Evolutionary conservation across 768 basidiomycete species (phyloP).

Genomic region (Kwoniella sp.): DNA sequence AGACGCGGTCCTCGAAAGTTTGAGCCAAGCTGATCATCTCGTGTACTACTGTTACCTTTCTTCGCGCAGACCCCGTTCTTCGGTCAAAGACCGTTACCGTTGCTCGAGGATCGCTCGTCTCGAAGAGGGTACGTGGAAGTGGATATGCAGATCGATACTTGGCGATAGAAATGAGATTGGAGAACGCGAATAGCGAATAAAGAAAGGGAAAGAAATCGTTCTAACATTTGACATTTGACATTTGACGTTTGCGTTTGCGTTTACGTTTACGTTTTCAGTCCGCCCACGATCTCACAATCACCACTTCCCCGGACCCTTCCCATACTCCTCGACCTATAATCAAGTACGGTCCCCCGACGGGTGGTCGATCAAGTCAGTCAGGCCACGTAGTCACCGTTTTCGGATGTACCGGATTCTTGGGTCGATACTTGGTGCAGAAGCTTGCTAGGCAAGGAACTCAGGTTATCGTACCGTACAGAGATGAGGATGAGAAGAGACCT

Average conservation of each 20-base stretch:
- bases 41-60: not conserved
- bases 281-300: conserved; percentile 52
- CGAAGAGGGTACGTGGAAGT: conserved; percentile 31
- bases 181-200: too few relatives aligned
- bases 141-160: too few relatives aligned
- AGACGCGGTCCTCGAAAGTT: too few relatives aligned
- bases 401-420: conserved; percentile 93
- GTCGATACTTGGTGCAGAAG: conserved; percentile 89
- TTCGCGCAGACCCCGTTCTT: conserved; percentile 29
- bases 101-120: conserved; percentile 14
- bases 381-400: conserved; percentile 96
- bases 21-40: not conserved
- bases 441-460: conserved; percentile 93
- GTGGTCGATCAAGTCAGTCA: conserved; percentile 72
- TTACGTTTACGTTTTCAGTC: conserved; percentile 26
- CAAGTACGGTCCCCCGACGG: conserved; percentile 66
- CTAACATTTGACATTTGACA: too few relatives aligned
- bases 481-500: conserved; percentile 87
- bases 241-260: not conserved
- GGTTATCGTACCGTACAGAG: conserved; percentile 91
- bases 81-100: conserved; percentile 26
- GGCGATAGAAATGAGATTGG: too few relatives aligned
- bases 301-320: conserved; percentile 24
- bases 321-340: conserved; percentile 62
- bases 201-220: too few relatives aligned